Base-by-base conservation (phyloP, 1,139 yeast species). In the Yamadazyma sp. region DNA sequence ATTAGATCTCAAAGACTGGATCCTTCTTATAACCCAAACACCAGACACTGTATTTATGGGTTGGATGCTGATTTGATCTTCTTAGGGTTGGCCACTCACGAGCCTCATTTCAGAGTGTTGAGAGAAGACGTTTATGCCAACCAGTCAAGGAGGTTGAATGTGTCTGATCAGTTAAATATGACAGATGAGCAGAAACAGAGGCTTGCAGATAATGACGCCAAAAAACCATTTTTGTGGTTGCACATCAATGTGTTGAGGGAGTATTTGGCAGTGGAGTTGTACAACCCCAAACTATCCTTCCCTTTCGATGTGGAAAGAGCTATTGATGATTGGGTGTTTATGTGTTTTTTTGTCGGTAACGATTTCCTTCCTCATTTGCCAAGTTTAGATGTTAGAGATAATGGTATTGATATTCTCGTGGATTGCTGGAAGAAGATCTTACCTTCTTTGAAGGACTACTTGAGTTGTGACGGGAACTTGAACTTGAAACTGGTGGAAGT, bases 291-390 rank as follows among this genome's bases (percentile, higher is more conserved):
- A 34, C 59, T 84, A 23, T 75, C 88, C 1, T 84, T 87, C 54
- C 77, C 81, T 14, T 89, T 85, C 63, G 97, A 92, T 58, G 64
- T 89, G 45, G 99, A 94, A 64, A 75, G 98, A 43, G 97, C 98
- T 2, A 83, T 94, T 45, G 99, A 94, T 59, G 99, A 94, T 65
- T 94, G 98, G 98, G 91, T 94, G 14, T 94, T 94, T 52, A 85
- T 94, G 91, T 92, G 98, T 75, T 94, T 94, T 69, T 94, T 94
- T 59, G 95, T 92, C 43, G 99, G 99, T 61, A 94, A 94, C 59
- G 99, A 94, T 79, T 94, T 94, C 73, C 72, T 94, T 56, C 99
- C 99, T 2, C 98, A 92, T 64, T 69, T 94, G 49, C 98, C 99
- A 5, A 83, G 95, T 38, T 73, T 94, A 46, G 97, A 92, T 57